phyloP scores from a whole-genome alignment of 2,329 filamentous ascomycete genomes.

The Aspergillus viridinutans region DNA sequence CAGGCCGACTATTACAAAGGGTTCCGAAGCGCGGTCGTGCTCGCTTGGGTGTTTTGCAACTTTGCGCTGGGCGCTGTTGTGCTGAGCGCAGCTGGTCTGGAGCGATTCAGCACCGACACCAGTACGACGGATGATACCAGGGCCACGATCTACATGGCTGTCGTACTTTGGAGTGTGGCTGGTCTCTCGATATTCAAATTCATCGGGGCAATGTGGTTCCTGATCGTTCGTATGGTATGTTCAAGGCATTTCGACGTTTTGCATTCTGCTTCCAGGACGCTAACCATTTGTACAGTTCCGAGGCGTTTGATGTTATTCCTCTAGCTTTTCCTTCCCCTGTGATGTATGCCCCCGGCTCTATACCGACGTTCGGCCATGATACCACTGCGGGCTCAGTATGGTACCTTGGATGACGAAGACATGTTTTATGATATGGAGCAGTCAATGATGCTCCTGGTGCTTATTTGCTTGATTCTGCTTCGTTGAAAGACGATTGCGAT shows the following conservation, averaged over 20 bases:
- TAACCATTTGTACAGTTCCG: constrained; percentile 42
- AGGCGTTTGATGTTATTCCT: constrained; percentile 39
- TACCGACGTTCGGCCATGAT: constrained; percentile 18
- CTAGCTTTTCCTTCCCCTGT: constrained; percentile 1
- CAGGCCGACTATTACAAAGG: constrained; percentile 99
- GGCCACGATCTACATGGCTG: constrained; percentile 76
- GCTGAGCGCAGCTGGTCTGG: constrained; percentile 76
- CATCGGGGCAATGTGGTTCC: constrained; percentile 82
- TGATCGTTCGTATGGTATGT: constrained; percentile 83
- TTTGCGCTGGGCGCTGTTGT: constrained; percentile 83
- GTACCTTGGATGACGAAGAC: constrained; percentile 18
- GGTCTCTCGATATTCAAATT: constrained; percentile 82
- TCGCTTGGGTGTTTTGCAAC: constrained; percentile 96
- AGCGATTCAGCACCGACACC: constrained; percentile 54
- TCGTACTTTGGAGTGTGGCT: constrained; percentile 86
- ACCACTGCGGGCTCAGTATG: constrained; percentile 32
- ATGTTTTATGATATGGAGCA: constrained; percentile 10
- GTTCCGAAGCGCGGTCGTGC: constrained; percentile 84
- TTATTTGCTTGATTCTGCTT: not conserved
- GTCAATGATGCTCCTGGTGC: constrained; percentile 2
- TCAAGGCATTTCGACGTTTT: not conserved
- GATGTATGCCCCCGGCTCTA: not conserved
- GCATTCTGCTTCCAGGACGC: not conserved
- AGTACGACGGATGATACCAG: constrained; percentile 50
- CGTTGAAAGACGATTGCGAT: not conserved